phyloP scores from a whole-genome alignment of 2,329 filamentous ascomycete genomes.

The Mycosphaerella arachidis region DNA sequence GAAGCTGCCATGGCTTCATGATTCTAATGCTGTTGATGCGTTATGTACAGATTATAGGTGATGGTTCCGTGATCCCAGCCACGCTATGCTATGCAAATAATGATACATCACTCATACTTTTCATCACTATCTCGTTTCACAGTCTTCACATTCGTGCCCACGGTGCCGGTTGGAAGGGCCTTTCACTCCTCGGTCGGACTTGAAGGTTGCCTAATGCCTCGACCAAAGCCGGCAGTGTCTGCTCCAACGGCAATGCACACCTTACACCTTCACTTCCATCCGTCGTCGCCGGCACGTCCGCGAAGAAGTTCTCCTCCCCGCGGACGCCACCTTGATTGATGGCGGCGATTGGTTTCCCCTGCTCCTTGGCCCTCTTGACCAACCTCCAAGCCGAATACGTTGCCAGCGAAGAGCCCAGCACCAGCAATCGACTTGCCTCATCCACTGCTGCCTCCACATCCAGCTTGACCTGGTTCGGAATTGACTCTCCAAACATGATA shows the following conservation, averaged over 20 bases:
- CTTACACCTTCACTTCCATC: constrained; percentile 38
- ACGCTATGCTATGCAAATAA: background rate
- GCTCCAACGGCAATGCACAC: constrained; percentile 38
- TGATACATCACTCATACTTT: background rate
- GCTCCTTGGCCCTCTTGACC: constrained; percentile 75
- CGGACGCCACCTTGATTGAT: constrained; percentile 79
- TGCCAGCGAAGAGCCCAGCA: constrained; percentile 84
- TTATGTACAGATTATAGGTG: background rate
- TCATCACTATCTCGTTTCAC: background rate
- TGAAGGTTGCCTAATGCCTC: constrained; percentile 18
- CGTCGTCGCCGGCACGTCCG: constrained; percentile 46
- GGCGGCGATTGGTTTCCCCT: constrained; percentile 79
- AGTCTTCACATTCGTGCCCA: constrained; percentile 11
- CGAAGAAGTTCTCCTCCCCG: constrained; percentile 70
- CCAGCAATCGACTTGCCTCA: constrained; percentile 65
- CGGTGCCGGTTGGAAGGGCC: constrained; percentile 16
- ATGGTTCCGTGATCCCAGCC: background rate
- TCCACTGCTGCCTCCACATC: constrained; percentile 79
- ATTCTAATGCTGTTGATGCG: background rate
- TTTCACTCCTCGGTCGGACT: background rate
- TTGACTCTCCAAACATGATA: constrained; percentile 94
- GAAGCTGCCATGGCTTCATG: constrained; percentile 14
- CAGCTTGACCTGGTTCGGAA: constrained; percentile 62
- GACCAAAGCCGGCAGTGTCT: constrained; percentile 35
- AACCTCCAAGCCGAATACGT: constrained; percentile 94